Percentiles rank a stretch among this genome's conserved stretches.
Evolutionary conservation across 345 rosid species (phyloP).

Genomic region (Physaria fendleri): DNA sequence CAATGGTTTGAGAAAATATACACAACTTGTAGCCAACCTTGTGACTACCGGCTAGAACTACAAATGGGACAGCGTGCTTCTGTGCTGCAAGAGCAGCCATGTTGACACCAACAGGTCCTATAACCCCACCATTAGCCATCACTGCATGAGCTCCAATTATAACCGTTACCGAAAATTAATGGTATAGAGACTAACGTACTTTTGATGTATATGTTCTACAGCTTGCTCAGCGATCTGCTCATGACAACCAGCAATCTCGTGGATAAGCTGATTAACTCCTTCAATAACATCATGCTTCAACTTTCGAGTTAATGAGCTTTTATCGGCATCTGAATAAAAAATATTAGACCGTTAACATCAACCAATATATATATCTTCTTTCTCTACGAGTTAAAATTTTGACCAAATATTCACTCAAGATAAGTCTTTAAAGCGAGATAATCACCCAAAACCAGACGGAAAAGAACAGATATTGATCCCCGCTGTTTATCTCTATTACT

Average conservation of each 20-base stretch:
- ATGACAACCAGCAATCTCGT: slow-evolving; percentile 80
- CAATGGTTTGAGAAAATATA: neutral
- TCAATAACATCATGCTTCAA: slow-evolving; percentile 97
- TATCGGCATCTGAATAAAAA: slow-evolving; percentile 82
- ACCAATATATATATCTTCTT: neutral
- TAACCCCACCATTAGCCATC: slow-evolving; percentile 97
- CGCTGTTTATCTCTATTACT: too few relatives aligned
- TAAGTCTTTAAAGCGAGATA: neutral
- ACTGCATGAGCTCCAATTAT: slow-evolving; percentile 98
- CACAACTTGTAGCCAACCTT: slow-evolving; percentile 47
- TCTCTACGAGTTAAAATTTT: neutral
- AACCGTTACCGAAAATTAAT: slow-evolving; percentile 37
- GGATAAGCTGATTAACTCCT: slow-evolving; percentile 89
- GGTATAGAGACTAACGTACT: slow-evolving; percentile 41
- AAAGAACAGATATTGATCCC: too few relatives aligned
- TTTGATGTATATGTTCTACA: slow-evolving; percentile 97
- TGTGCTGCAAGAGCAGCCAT: slow-evolving; percentile 97
- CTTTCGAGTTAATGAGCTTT: slow-evolving; percentile 77
- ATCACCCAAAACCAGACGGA: too few relatives aligned
- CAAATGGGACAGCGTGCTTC: slow-evolving; percentile 98
- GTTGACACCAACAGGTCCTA: slow-evolving; percentile 97
- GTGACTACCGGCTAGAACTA: slow-evolving; percentile 95
- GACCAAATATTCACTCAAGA: neutral
- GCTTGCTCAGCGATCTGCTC: slow-evolving; percentile 99
- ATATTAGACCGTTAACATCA: slow-evolving; percentile 23